Percentiles rank a stretch among this genome's conserved stretches.
Conservation (phyloP, 306 rosid genomes). For the Erythrophleum fordii region DNA sequence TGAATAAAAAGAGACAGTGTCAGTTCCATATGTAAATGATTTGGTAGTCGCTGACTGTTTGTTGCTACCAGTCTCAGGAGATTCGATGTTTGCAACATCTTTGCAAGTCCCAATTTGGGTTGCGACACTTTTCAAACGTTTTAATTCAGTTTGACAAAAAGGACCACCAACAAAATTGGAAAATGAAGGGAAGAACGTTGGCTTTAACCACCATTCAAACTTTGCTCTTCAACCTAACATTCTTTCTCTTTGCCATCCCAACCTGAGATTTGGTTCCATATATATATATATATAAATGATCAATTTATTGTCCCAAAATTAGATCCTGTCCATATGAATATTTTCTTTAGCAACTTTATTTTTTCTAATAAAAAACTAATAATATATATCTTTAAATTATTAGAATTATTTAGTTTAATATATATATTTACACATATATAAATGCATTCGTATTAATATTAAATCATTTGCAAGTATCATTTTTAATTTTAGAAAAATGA, state of each 20-base stretch:
- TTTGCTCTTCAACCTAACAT: constrained; percentile 50
- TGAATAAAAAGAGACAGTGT: constrained; percentile 17
- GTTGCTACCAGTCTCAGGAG: constrained; percentile 38
- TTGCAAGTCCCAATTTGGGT: constrained; percentile 23
- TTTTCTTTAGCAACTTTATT: no score
- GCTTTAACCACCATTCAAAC: constrained; percentile 58
- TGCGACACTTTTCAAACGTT: constrained; percentile 33
- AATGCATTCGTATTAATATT: no score
- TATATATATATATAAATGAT: no score
- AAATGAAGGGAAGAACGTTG: constrained; percentile 36
- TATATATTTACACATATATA: no score
- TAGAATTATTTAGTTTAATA: no score
- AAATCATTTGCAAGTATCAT: no score
- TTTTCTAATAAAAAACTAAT: no score
- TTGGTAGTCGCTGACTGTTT: constrained; percentile 54
- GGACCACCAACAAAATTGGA: neutral
- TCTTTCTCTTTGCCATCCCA: constrained; percentile 4
- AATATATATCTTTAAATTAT: no score
- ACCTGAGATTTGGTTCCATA: no score
- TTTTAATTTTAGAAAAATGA: no score
- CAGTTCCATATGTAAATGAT: constrained; percentile 30
- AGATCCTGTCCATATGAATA: no score
- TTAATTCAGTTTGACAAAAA: neutral
- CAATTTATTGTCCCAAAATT: no score
- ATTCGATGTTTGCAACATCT: constrained; percentile 30